Conservation (phyloP, 1,139 yeast species). For the Diutina mesorugosa region DNA sequence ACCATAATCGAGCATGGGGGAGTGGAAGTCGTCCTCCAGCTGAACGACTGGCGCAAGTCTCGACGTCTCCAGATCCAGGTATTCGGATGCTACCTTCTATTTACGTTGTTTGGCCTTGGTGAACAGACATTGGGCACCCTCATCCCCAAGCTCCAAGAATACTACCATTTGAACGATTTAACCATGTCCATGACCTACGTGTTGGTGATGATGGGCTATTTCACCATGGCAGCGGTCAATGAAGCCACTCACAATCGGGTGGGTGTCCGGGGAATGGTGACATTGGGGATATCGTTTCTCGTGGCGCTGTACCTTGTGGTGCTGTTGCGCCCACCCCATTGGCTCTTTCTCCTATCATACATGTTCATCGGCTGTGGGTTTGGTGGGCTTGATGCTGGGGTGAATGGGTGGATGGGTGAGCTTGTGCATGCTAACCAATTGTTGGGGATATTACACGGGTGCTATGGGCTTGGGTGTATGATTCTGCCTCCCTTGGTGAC, state of each 20-base stretch:
- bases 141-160: slow-evolving; percentile 32
- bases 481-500: slow-evolving; percentile 51
- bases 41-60: slow-evolving; percentile 29
- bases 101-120: slow-evolving; percentile 36
- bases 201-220: slow-evolving; percentile 16
- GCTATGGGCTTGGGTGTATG: slow-evolving; percentile 59
- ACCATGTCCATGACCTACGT: slow-evolving; percentile 8
- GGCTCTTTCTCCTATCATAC: slow-evolving; percentile 21
- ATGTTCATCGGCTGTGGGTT: slow-evolving; percentile 42
- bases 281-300: slow-evolving; percentile 20
- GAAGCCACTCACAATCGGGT: slow-evolving; percentile 17
- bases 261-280: slow-evolving; percentile 25
- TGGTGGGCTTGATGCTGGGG: slow-evolving; percentile 49
- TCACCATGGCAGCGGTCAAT: slow-evolving; percentile 24
- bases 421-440: slow-evolving; percentile 46
- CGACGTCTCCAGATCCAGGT: slow-evolving; percentile 26
- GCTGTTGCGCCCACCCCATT: slow-evolving; percentile 22
- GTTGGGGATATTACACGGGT: slow-evolving; percentile 55
- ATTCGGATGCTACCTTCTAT: slow-evolving; percentile 19
- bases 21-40: slow-evolving; percentile 12
- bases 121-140: slow-evolving; percentile 49
- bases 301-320: slow-evolving; percentile 15
- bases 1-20: not conserved
- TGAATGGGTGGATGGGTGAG: slow-evolving; percentile 47
- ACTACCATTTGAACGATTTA: slow-evolving; percentile 32